Percentiles rank a stretch among this genome's conserved stretches.
Conservation (phyloP, 179 eudicot genomes). For the Beta macrorhiza region DNA sequence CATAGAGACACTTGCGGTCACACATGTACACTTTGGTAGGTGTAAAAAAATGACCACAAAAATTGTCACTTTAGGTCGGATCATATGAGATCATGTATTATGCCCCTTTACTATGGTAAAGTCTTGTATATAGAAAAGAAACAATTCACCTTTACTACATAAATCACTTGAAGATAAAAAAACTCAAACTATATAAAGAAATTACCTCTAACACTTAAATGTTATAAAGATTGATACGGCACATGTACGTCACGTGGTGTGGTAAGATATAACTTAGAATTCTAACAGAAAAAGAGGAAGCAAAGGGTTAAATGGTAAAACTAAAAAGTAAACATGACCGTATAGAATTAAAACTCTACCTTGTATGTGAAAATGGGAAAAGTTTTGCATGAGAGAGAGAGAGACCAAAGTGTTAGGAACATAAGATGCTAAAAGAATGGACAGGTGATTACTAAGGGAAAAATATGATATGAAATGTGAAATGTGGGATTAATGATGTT, state of each 20-base stretch:
- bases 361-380: not conserved
- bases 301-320: not conserved
- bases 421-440: not conserved
- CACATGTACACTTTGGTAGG: not conserved
- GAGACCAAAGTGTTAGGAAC: not conserved
- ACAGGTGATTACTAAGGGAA: conserved; percentile 12
- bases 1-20: not conserved
- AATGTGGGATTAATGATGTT: conserved; percentile 28
- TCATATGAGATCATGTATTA: not conserved
- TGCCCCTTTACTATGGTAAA: not conserved
- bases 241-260: not conserved
- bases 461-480: too few relatives aligned
- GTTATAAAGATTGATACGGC: not conserved
- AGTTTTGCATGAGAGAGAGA: not conserved
- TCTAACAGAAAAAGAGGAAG: not conserved
- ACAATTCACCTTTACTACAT: not conserved
- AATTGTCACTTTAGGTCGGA: not conserved
- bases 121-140: not conserved
- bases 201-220: not conserved
- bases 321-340: not conserved
- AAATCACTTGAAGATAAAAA: not conserved
- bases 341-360: not conserved
- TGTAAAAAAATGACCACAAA: not conserved
- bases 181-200: not conserved
- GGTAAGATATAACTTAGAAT: not conserved